Evolutionary conservation across 176 grass and related monocot genomes (phyloP), one percentile per base, ranked within the genome.

Genomic region (Thalia dealbata): DNA sequence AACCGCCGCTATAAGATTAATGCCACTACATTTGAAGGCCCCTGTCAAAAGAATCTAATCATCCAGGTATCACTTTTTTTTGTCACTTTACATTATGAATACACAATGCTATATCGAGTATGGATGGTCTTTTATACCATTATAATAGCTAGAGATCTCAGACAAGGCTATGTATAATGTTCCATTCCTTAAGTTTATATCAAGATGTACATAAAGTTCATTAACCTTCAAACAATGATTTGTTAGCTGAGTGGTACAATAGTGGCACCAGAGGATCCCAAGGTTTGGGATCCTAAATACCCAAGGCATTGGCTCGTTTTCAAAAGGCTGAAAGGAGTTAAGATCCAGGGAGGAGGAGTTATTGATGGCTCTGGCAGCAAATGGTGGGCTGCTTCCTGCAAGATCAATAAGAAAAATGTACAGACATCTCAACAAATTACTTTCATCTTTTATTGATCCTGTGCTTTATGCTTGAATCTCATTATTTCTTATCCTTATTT

Each of bases 331-430:
- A 71, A 64, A 14, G 89, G 85, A 63, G 81, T 85, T 5, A 86
- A 83, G 73, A 74, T 97, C 68, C 83, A 92, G 70, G 93, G 93
- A 43, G 89, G 85, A 30, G 95, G 95, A 24, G 24, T 88, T 72
- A 92, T 97, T 80, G 90, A 97, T 78, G 95, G 95, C 78, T 91
- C 90, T 76, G 95, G 95, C 21, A 82, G 82, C 19, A 92, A 92
- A 67, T 97, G 95, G 95, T 97, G 95, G 95, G 95, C 90, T 67
- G 81, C 80, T 27, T 97, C 95, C 60, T 97, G 95, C 95, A 97
- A 97, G 81, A 83, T 91, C 79, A 82, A 88, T 75, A 84, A 16
- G 50, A 81, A 87, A 32, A 92, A 91, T 73, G 91, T 91, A 75
- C 67, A 58, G 45, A 10, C 14, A 38, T 14, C 62, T 43, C 19